Percentiles rank a stretch among this genome's conserved stretches.
These are phyloP conservation scores for Cyanidioschyzon merolae DNA, from an alignment of 23 red algal genomes.

Conservation along the genomic window DNA sequence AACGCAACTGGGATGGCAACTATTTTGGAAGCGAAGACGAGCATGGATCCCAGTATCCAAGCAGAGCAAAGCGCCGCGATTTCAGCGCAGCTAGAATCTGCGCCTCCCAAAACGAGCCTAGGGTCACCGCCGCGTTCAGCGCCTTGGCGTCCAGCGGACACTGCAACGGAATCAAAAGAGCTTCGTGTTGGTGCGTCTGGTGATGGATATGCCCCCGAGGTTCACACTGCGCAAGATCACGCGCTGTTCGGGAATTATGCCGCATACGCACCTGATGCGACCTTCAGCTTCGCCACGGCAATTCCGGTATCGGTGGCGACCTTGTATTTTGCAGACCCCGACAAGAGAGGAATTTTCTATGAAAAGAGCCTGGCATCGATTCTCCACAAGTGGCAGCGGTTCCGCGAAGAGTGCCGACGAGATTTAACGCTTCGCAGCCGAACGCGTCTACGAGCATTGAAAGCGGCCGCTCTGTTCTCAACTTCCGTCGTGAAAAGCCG, in stretches of 20 bases:
- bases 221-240: background rate
- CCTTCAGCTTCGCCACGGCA: constrained; percentile 13
- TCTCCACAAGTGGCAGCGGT: constrained; percentile 14
- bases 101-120: too few relatives aligned
- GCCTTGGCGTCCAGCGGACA: too few relatives aligned
- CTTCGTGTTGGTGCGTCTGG: background rate
- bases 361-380: background rate
- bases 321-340: constrained; percentile 9
- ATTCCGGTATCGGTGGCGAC: constrained; percentile 8
- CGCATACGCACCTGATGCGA: background rate
- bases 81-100: too few relatives aligned
- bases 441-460: background rate
- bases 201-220: background rate
- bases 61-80: too few relatives aligned
- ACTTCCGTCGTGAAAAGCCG: background rate
- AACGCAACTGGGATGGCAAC: too few relatives aligned
- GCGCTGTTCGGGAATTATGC: background rate
- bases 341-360: background rate
- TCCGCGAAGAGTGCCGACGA: background rate
- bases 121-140: too few relatives aligned
- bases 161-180: too few relatives aligned
- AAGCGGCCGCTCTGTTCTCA: constrained; percentile 7
- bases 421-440: background rate
- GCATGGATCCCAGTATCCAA: too few relatives aligned
- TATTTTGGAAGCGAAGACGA: too few relatives aligned